Evolutionary conservation across 1,139 yeast genomes (phyloP).

Genomic region (Hyphopichia pseudoburtonii): DNA sequence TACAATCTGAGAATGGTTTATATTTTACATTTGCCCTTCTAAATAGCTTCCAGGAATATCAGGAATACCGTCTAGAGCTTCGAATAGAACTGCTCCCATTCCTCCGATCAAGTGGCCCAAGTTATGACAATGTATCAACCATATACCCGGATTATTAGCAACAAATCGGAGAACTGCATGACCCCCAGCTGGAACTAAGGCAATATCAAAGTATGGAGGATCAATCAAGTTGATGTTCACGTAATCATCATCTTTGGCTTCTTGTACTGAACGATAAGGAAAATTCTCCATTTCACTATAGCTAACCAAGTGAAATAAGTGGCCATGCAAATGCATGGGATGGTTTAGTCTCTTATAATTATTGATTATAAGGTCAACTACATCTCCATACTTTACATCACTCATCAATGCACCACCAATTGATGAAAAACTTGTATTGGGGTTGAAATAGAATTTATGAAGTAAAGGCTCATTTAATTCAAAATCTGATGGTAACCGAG

Average conservation of each 20-base stretch:
- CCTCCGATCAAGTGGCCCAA: constrained; percentile 35
- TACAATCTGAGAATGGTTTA: constrained; percentile 6
- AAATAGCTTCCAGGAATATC: constrained; percentile 3
- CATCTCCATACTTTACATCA: constrained; percentile 21
- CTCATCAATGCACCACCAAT: constrained; percentile 15
- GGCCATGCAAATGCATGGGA: constrained; percentile 40
- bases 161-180: constrained; percentile 25
- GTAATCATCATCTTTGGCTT: constrained; percentile 19
- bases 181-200: constrained; percentile 26
- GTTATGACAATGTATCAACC: constrained; percentile 38
- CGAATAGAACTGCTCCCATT: constrained; percentile 34
- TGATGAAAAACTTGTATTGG: constrained; percentile 2
- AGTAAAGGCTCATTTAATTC: constrained; percentile 18
- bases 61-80: constrained; percentile 21
- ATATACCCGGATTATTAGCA: constrained; percentile 15
- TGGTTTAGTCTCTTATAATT: constrained; percentile 26
- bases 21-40: too few relatives aligned
- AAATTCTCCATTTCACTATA: constrained; percentile 20
- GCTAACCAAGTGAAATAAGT: constrained; percentile 26
- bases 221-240: constrained; percentile 14
- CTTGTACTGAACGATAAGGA: constrained; percentile 19
- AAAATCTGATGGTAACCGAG: constrained; percentile 17
- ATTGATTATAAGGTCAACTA: constrained; percentile 29
- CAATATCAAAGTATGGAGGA: constrained; percentile 28
- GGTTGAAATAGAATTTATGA: constrained; percentile 5